Base-by-base conservation (phyloP, 306 rosid genomes). In the Prinsepia uniflora region DNA sequence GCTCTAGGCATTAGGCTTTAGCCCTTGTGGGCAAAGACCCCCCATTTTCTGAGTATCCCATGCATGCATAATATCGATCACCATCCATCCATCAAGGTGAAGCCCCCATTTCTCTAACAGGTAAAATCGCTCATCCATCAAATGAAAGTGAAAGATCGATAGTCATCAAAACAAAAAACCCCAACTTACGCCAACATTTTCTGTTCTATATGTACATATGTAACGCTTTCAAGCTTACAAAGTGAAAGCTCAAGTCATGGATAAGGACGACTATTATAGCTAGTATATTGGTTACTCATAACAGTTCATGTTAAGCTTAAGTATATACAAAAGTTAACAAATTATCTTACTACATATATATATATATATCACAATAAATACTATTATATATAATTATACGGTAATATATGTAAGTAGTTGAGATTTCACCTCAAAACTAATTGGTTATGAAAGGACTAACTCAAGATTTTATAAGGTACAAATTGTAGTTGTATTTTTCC, bases 61-160 rank as follows among this genome's bases (percentile, higher is more conserved):
- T 11, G 36, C 62, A 56, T 5, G 2, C 62, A 36, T 17, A 15
- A 22, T 57, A 57, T 30, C 36, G 36, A 22, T 20, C 72, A 74
- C 61, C 61, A 72, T 42, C 64, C 17, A 75, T 72, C 72, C 68
- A 62, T 62, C 80, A 82, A 81, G 24, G 67, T 74, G 80, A 64
- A 68, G 79, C 81, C 52, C 74, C 76, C 65, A 54, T 81, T 76
- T 62, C 62, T 56, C 65, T 48, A 49, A 79, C 44, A 45, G 68
- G 75, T 72, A 72, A 67, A 78, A 67, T 81, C 71, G 65, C 55
- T 59, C 17, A 30, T 48, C 68, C 17, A 36, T 63, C 57, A 50
- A 2, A 61, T 53, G 79, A 78, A 78, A 76, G 81, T 52, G 77
- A 82, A 80, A 86, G 81, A 58, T 67, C 44, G 11, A 12, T 44